These are phyloP conservation scores for Naematelia encephala DNA, from an alignment of 768 basidiomycete genomes.

Conservation along the genomic window DNA sequence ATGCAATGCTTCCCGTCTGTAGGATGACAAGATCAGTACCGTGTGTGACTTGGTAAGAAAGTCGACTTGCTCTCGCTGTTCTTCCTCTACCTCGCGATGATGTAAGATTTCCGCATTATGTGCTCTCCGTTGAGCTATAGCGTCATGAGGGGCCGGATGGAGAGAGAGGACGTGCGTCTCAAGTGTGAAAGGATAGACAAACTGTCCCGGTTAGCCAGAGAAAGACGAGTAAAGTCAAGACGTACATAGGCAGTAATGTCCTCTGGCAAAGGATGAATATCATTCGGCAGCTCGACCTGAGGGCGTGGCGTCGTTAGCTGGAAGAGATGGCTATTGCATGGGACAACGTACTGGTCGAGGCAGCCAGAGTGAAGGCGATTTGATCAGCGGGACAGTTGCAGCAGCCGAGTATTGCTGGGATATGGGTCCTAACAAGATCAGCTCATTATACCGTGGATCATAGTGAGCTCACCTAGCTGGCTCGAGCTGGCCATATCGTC, in stretches of 20 bases:
- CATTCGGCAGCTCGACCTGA: conserved; percentile 82
- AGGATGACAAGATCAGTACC: conserved; percentile 3
- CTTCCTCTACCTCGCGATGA: conserved; percentile 73
- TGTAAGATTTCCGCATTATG: conserved; percentile 70
- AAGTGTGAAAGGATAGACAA: conserved; percentile 92
- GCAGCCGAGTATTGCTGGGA: conserved; percentile 73
- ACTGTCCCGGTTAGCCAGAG: conserved; percentile 56
- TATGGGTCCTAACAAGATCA: conserved; percentile 32
- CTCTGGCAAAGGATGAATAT: conserved; percentile 91
- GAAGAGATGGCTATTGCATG: too few species aligned
- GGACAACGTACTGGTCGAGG: conserved; percentile 63
- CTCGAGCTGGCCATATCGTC: conserved; percentile 4
- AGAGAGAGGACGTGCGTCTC: conserved; percentile 78
- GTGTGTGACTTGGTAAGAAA: not conserved
- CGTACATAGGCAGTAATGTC: conserved; percentile 82
- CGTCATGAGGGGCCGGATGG: conserved; percentile 67
- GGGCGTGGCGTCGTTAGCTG: not conserved
- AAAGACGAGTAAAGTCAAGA: conserved; percentile 2
- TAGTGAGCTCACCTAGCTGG: conserved; percentile 6
- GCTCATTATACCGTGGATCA: not conserved
- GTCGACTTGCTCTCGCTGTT: conserved; percentile 55
- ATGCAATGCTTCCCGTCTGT: conserved; percentile 40
- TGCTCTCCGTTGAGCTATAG: conserved; percentile 63
- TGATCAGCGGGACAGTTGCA: conserved; percentile 76
- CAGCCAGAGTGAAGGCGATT: conserved; percentile 83